Evolutionary conservation across 441 rosid genomes (phyloP).

Genomic region (Adansonia rubrostipa): DNA sequence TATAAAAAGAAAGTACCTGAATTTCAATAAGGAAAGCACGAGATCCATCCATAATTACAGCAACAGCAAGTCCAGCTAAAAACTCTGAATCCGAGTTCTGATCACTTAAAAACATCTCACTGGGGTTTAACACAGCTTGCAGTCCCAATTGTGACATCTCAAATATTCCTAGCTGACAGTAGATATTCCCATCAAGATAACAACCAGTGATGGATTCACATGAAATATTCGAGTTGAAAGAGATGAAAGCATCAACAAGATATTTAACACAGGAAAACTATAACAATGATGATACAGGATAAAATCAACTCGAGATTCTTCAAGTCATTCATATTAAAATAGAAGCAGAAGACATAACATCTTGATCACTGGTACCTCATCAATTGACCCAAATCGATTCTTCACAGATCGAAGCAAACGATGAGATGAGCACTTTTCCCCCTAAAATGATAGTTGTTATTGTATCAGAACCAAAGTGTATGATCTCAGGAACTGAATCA

Average conservation of each 20-base stretch:
- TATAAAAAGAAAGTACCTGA: constrained; percentile 56
- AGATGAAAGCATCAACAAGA: constrained; percentile 8
- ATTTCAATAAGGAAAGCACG: constrained; percentile 89
- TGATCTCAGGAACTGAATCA: neutral
- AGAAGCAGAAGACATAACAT: constrained; percentile 13
- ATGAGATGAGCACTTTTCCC: constrained; percentile 83
- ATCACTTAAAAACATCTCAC: constrained; percentile 84
- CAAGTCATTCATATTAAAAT: neutral
- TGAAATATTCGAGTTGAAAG: neutral
- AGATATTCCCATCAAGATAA: constrained; percentile 22
- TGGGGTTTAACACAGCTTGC: constrained; percentile 77
- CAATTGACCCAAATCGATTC: constrained; percentile 93
- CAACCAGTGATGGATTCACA: constrained; percentile 2
- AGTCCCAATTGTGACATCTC: constrained; percentile 87
- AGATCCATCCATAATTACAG: constrained; percentile 90
- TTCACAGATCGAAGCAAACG: constrained; percentile 93
- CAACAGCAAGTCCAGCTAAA: constrained; percentile 90
- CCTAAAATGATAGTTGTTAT: constrained; percentile 46
- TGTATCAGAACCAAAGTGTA: neutral
- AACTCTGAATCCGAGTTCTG: constrained; percentile 73
- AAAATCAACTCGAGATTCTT: neutral
- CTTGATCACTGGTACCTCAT: constrained; percentile 62
- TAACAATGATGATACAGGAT: neutral
- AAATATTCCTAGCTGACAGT: constrained; percentile 86
- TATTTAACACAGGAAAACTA: constrained; percentile 20